Percentiles rank a stretch among this genome's conserved stretches.
Conservation (phyloP, 306 rosid species). For the Elaeagnus macrophylla region DNA sequence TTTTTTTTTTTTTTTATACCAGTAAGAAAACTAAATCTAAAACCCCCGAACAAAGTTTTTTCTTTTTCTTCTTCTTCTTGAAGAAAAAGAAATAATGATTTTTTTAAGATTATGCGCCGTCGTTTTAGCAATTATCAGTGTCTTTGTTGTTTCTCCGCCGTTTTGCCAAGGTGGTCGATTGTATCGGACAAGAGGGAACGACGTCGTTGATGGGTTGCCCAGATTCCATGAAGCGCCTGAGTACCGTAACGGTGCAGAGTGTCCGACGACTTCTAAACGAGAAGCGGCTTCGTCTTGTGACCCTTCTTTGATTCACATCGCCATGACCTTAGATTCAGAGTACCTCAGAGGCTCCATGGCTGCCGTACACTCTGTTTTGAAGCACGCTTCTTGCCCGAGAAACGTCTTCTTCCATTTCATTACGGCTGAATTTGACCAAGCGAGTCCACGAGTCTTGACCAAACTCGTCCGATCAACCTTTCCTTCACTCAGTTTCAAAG, state of each 20-base stretch:
- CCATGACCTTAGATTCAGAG: constrained; percentile 83
- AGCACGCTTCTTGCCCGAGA: constrained; percentile 87
- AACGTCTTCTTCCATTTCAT: constrained; percentile 82
- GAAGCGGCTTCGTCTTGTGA: constrained; percentile 39
- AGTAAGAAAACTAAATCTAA: constrained; percentile 5
- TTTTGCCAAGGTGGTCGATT: constrained; percentile 57
- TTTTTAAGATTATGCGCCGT: constrained; percentile 25
- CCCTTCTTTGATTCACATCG: constrained; percentile 70
- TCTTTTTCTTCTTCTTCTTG: constrained; percentile 4
- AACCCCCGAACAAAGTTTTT: constrained; percentile 3
- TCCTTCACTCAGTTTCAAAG: constrained; percentile 77
- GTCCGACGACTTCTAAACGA: constrained; percentile 27
- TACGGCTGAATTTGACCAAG: constrained; percentile 86
- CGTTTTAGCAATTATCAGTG: constrained; percentile 29
- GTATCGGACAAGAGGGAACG: constrained; percentile 21
- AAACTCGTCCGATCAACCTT: constrained; percentile 67
- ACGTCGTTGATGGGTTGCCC: not conserved
- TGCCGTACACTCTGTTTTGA: constrained; percentile 77
- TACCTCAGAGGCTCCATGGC: constrained; percentile 87
- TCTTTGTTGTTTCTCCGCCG: constrained; percentile 25
- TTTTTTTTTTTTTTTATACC: no score
- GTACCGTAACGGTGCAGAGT: constrained; percentile 71
- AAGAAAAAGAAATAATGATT: constrained; percentile 20
- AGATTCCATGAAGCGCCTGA: constrained; percentile 73
- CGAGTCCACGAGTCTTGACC: constrained; percentile 52